A percentile compares a stretch with the other conserved stretches of the same genome.
These are phyloP conservation scores for Euphorbia celastroides DNA, from an alignment of 441 rosid genomes.

Conservation along the genomic window DNA sequence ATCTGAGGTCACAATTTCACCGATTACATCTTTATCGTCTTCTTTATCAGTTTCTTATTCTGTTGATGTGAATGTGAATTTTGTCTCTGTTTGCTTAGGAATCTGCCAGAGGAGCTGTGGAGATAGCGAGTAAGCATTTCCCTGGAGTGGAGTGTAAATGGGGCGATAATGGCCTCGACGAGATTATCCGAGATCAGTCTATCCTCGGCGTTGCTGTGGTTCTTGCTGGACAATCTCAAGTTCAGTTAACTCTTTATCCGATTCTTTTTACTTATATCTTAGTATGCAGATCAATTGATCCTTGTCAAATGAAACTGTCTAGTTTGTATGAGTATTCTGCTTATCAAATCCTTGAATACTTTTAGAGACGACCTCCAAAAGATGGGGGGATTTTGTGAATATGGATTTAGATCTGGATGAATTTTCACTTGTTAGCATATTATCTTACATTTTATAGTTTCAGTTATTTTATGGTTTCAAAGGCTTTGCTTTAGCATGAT, in stretches of 20 bases:
- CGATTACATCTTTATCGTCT: background rate
- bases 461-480: background rate
- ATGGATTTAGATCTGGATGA: background rate
- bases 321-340: background rate
- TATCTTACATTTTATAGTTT: too few relatives aligned
- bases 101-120: slow-evolving; percentile 73
- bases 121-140: slow-evolving; percentile 72
- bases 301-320: background rate
- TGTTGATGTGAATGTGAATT: background rate
- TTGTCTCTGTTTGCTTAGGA: slow-evolving; percentile 35
- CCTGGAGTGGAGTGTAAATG: slow-evolving; percentile 73
- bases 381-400: background rate
- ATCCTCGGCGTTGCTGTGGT: slow-evolving; percentile 83
- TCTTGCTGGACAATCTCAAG: slow-evolving; percentile 89
- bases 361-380: background rate
- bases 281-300: background rate
- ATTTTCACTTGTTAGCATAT: background rate
- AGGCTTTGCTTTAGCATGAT: slow-evolving; percentile 10
- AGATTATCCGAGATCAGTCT: slow-evolving; percentile 59
- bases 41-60: slow-evolving; percentile 6
- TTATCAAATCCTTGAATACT: background rate
- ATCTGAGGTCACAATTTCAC: slow-evolving; percentile 40
- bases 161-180: slow-evolving; percentile 81
- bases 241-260: slow-evolving; percentile 10
- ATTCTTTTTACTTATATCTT: too few relatives aligned